Evolutionary conservation across 306 rosid species (phyloP), one percentile per base, ranked within the genome.

Genomic region (Canavalia ensiformis): DNA sequence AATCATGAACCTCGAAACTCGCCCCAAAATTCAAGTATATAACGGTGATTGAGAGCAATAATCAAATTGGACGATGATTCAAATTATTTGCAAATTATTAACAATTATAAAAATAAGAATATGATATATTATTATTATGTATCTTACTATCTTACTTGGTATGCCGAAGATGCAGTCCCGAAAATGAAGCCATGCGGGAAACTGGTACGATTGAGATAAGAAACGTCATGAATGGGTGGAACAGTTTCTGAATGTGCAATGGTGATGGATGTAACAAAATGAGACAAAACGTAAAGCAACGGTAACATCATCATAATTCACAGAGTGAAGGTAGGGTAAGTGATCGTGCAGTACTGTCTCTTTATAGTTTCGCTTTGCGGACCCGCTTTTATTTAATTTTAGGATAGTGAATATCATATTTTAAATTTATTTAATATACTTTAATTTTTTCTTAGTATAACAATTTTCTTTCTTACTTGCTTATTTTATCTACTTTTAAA

Each of bases 121-220:
- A 2, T 8, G 9, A 67, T 25, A 4, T 33, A 11, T 18, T 18
- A 18, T 18, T 18, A 18, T 18, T 18, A 18, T 18, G 25, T 18
- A 18, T 18, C 25, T 18, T 18, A 18, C 25, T 18, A 18, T 18
- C 25, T 18, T 18, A 56, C 87, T 77, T 84, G 87, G 39, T 45
- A 84, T 2, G 87, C 84, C 0, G 87, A 66, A 6, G 87, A 84
- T 2, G 87, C 87, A 3, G 81, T 29, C 3, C 87, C 87, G 31
- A 84, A 84, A 37, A 84, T 12, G 56, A 84, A 84, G n/a, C 8
- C 81, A 8, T 34, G 30, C 11, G 87, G 87, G 77, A 84, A 83
- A 83, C 55, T 83, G 70, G 49, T 82, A 2, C 94, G 85, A 55
- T 88, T 90, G 33, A 83, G 86, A 45, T 1, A 45, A 1, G 71